These are phyloP conservation scores for Backusella australiensis DNA, from an alignment of 192 early-diverging fungal genomes.

Conservation along the genomic window DNA sequence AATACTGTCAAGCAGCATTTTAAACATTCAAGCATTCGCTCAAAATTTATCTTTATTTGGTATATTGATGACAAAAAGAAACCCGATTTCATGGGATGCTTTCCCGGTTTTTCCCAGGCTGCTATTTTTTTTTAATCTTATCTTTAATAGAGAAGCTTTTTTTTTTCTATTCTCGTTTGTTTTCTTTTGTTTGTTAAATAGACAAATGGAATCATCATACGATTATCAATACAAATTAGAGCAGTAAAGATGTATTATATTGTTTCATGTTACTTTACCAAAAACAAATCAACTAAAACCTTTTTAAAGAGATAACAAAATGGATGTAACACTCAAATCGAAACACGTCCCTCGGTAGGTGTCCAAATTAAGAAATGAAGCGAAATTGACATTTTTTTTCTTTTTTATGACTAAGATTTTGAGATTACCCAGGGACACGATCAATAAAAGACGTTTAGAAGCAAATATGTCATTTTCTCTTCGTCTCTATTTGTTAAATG, in stretches of 20 bases:
- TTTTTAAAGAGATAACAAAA: background rate
- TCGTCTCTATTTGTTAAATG: background rate
- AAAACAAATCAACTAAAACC: background rate
- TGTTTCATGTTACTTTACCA: background rate
- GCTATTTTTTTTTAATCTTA: background rate
- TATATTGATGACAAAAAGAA: background rate
- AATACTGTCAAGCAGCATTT: background rate
- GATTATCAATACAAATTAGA: background rate
- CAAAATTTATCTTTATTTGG: background rate
- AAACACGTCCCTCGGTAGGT: background rate
- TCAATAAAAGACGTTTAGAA: background rate
- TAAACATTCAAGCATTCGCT: background rate
- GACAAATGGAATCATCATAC: no score
- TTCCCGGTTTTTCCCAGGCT: conserved; percentile 1
- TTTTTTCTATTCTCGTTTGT: background rate
- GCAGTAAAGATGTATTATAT: background rate
- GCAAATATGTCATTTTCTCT: background rate
- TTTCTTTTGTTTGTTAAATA: background rate
- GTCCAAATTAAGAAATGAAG: background rate
- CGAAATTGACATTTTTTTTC: background rate
- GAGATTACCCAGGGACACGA: background rate
- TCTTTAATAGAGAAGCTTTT: background rate
- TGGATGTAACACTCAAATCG: background rate
- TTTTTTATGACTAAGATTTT: background rate
- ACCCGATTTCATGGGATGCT: background rate